Base-by-base conservation (phyloP, 495 filamentous ascomycete species). In the Rusavskia elegans region DNA sequence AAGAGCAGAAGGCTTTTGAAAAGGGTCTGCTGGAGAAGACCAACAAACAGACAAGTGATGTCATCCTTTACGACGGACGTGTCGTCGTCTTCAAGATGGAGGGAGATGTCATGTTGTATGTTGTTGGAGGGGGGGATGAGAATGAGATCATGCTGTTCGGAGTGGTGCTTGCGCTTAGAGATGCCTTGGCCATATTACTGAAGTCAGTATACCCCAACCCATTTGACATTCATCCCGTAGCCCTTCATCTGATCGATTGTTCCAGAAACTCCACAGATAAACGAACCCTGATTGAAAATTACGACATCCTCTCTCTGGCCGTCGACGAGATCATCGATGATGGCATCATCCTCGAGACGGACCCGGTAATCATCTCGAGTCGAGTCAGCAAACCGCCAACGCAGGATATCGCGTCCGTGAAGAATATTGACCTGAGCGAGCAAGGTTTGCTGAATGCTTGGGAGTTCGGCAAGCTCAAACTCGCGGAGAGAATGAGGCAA, bases 41-140 rank as follows among this genome's bases (percentile, higher is more conserved):
- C 16, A 87, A 85, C 57, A 98, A 98, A 73, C 86, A 89, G 61
- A 85, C 79, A 23, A 85, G 83, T 51, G 92, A 98, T 69, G 88
- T 98, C 59, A 94, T 98, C 51, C 79, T 97, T 46, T 97, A 94
- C 71, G 92, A 97, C 67, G 87, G 87, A 69, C 80, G 85, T 57
- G 79, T 97, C 35, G 88, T 97, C 32, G 86, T 97, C 32, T 99
- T 94, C 75, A 97, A 97, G 79, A 83, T 82, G 69, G 92, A 98
- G 73, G 85, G 84, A 57, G 92, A 99, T 67, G 87, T 99, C 27
- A 93, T 94, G 81, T 75, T 98, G 51, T 98, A 95, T 64, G 89
- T 96, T 25, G 86, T 98, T 8, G 89, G 89, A 25, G 81, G 86
- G 44, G 76, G 82, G 9, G 89, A 96, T 27, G 92, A 99, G 72